Conservation (phyloP, 1,284 basidiomycete genomes). For the Sporisorium sorghi region DNA sequence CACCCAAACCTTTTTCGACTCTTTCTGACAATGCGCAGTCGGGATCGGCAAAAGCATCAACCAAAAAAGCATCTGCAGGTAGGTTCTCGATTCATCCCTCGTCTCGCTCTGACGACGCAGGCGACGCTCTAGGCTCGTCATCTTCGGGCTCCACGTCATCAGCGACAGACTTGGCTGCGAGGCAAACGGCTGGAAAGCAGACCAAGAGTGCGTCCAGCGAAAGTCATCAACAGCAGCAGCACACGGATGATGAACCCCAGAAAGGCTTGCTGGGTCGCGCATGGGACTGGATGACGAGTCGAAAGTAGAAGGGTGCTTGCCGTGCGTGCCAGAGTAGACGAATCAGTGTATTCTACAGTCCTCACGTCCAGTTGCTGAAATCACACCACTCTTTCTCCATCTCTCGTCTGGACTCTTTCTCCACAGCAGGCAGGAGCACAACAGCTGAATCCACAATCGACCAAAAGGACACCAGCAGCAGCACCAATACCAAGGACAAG, state of each 20-base stretch:
- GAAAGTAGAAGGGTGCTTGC: conserved; percentile 9
- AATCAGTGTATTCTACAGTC: conserved; percentile 19
- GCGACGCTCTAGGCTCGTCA: conserved; percentile 7
- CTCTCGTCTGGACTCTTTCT: neutral
- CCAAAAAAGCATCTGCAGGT: conserved; percentile 39
- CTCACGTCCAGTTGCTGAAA: conserved; percentile 28
- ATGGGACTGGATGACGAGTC: conserved; percentile 43
- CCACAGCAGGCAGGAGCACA: conserved; percentile 5
- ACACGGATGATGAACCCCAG: conserved; percentile 3
- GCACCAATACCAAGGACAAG: conserved; percentile 16
- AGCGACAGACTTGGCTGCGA: conserved; percentile 5
- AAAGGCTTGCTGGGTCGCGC: conserved; percentile 33
- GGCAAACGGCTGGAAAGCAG: neutral
- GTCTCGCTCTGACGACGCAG: conserved; percentile 38
- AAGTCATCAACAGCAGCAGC: neutral
- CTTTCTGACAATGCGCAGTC: conserved; percentile 10
- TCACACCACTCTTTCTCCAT: conserved; percentile 25
- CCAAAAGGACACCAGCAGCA: conserved; percentile 9
- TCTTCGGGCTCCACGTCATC: conserved; percentile 1
- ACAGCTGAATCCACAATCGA: conserved; percentile 10
- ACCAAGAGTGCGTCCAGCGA: neutral
- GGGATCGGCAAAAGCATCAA: conserved; percentile 18
- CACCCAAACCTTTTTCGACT: conserved; percentile 25
- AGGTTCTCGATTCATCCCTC: conserved; percentile 51
- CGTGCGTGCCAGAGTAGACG: neutral